Conservation (phyloP, 306 rosid genomes). For the Urtica urens region DNA sequence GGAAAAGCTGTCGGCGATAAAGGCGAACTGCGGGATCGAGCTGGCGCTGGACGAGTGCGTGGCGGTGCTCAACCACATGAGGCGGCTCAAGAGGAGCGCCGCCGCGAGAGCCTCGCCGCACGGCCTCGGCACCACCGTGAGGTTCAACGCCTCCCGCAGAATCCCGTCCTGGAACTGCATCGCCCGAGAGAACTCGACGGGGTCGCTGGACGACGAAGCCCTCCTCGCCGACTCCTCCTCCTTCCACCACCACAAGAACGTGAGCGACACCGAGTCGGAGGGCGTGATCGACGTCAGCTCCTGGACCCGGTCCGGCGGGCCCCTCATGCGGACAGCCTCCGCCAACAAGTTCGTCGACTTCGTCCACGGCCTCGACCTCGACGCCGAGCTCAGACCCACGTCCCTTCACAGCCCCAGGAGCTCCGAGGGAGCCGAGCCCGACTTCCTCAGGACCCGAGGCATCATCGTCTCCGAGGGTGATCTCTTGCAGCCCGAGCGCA, state of each 20-base stretch:
- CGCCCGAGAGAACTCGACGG: slow-evolving; percentile 85
- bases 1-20: slow-evolving; percentile 95
- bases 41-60: slow-evolving; percentile 90
- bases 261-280: slow-evolving; percentile 80
- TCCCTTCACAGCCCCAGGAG: slow-evolving; percentile 32
- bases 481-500: slow-evolving; percentile 85
- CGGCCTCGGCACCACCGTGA: slow-evolving; percentile 38
- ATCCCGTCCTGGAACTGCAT: slow-evolving; percentile 98
- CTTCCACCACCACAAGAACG: slow-evolving; percentile 41
- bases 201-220: slow-evolving; percentile 73
- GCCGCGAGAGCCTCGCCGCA: slow-evolving; percentile 69
- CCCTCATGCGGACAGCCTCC: slow-evolving; percentile 84
- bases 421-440: slow-evolving; percentile 35
- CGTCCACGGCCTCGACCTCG: slow-evolving; percentile 63
- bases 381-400: slow-evolving; percentile 42
- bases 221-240: slow-evolving; percentile 41
- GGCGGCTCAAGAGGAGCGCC: slow-evolving; percentile 61
- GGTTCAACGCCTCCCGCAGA: slow-evolving; percentile 69
- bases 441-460: slow-evolving; percentile 43
- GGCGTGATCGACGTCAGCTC: slow-evolving; percentile 37
- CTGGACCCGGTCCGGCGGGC: slow-evolving; percentile 95
- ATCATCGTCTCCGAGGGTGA: slow-evolving; percentile 68
- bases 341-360: slow-evolving; percentile 66
- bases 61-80: slow-evolving; percentile 81
- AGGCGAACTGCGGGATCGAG: slow-evolving; percentile 91